Conservation (phyloP, 2,329 filamentous ascomycete species). For the Bipolaris bicolor region DNA sequence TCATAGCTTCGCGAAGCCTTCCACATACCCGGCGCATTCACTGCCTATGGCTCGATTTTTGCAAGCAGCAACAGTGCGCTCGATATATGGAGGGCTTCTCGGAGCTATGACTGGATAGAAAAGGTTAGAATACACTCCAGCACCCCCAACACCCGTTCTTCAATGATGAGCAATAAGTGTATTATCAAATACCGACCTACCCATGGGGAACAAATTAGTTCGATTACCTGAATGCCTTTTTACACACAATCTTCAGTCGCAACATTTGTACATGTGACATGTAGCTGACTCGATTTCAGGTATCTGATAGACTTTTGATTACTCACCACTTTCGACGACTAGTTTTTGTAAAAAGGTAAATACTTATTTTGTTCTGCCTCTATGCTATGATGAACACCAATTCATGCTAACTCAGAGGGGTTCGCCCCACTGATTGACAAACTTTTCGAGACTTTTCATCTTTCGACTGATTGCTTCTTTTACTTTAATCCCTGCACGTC, state of each 20-base stretch:
- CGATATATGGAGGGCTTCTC: slow-evolving; percentile 14
- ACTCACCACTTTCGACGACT: not conserved
- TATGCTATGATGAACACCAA: slow-evolving; percentile 45
- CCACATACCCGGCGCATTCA: not conserved
- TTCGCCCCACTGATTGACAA: slow-evolving; percentile 43
- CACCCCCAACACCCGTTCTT: slow-evolving; percentile 7
- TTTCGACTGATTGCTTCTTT: slow-evolving; percentile 44
- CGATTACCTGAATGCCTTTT: slow-evolving; percentile 47
- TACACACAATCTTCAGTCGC: slow-evolving; percentile 6
- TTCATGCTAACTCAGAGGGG: slow-evolving; percentile 50
- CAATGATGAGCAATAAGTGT: slow-evolving; percentile 48
- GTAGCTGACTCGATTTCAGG: slow-evolving; percentile 25
- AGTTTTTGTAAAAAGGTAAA: slow-evolving; percentile 19
- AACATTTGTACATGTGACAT: not conserved
- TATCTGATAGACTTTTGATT: not conserved
- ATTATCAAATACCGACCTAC: slow-evolving; percentile 51
- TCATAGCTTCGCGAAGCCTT: slow-evolving; percentile 8
- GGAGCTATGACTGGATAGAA: slow-evolving; percentile 20
- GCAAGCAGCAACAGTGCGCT: not conserved
- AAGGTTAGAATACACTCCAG: slow-evolving; percentile 25
- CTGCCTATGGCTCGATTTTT: slow-evolving; percentile 7
- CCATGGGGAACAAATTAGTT: slow-evolving; percentile 47
- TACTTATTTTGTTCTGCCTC: slow-evolving; percentile 1
- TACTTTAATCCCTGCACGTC: not conserved
- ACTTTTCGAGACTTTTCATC: slow-evolving; percentile 49